These are phyloP conservation scores for Aurantiochytrium sp. DNA, from an alignment of 108 stramenopile species.

Conservation along the genomic window DNA sequence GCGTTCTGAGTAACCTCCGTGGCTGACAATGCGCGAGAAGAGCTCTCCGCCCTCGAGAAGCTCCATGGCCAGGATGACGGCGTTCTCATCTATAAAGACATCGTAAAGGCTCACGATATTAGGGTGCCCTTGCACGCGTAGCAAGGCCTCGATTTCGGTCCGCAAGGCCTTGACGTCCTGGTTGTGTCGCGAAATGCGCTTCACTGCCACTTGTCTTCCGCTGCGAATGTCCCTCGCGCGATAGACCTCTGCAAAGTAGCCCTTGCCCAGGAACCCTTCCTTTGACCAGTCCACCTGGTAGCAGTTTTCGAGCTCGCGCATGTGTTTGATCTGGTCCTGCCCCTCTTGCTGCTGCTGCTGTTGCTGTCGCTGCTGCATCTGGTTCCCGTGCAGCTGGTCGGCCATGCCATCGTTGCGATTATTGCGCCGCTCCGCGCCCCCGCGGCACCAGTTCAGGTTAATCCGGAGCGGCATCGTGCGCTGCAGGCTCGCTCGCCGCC, in stretches of 20 bases:
- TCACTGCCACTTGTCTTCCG: neutral
- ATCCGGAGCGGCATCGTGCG: neutral
- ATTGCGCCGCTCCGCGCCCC: neutral
- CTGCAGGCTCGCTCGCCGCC: neutral
- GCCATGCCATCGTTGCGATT: conserved; percentile 4
- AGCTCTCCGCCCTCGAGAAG: conserved; percentile 77
- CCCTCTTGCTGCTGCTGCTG: neutral
- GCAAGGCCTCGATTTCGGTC: conserved; percentile 24
- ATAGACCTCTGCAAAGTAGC: conserved; percentile 9
- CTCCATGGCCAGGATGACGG: conserved; percentile 49
- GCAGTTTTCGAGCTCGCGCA: neutral
- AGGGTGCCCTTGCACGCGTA: conserved; percentile 21
- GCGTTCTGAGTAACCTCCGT: neutral
- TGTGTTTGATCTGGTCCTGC: neutral
- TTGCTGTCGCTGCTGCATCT: neutral
- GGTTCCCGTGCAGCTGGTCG: neutral
- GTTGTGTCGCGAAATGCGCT: neutral
- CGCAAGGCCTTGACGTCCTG: conserved; percentile 25
- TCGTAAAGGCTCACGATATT: conserved; percentile 41
- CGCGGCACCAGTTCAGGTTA: conserved; percentile 14
- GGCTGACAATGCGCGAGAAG: conserved; percentile 51
- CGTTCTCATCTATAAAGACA: conserved; percentile 20
- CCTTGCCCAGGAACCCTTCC: neutral
- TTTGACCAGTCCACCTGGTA: conserved; percentile 7
- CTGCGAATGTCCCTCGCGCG: neutral